Conservation (phyloP, 2,329 filamentous ascomycete genomes). For the Aureobasidium sp. region DNA sequence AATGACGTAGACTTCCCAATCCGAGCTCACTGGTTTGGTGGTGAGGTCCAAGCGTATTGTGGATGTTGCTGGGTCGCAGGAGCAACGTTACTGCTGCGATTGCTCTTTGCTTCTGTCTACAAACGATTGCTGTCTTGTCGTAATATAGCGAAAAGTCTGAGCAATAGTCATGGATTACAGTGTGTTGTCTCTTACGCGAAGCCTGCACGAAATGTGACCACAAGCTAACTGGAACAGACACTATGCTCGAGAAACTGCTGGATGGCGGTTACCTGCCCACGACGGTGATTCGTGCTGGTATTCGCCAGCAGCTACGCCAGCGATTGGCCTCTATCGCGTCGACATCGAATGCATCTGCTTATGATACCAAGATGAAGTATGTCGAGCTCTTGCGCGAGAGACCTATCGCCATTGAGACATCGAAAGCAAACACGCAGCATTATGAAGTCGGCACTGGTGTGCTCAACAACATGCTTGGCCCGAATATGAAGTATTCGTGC, state of each 20-base stretch:
- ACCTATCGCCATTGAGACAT: slow-evolving; percentile 62
- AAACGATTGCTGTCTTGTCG: not conserved
- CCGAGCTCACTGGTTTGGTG: not conserved
- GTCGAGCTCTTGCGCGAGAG: slow-evolving; percentile 49
- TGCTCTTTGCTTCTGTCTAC: not conserved
- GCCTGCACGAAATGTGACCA: not conserved
- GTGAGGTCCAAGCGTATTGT: slow-evolving; percentile 6
- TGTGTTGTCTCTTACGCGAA: not conserved
- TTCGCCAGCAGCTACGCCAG: slow-evolving; percentile 56
- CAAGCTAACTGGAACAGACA: slow-evolving; percentile 18
- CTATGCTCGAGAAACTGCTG: slow-evolving; percentile 47
- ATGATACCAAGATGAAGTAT: slow-evolving; percentile 55
- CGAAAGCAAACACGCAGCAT: slow-evolving; percentile 58
- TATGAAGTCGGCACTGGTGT: slow-evolving; percentile 64
- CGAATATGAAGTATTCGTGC: slow-evolving; percentile 64
- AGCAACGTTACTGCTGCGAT: not conserved
- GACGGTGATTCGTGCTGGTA: slow-evolving; percentile 54
- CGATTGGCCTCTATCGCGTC: slow-evolving; percentile 49
- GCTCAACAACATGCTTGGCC: slow-evolving; percentile 52
- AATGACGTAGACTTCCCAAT: slow-evolving; percentile 2
- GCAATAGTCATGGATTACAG: slow-evolving; percentile 3
- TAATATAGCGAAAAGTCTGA: not conserved
- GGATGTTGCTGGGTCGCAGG: not conserved
- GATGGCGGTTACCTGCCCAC: slow-evolving; percentile 58
- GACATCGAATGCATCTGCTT: slow-evolving; percentile 44